Percentiles rank a stretch among this genome's conserved stretches.
phyloP scores from a whole-genome alignment of 352 stramenopile genomes.

The Globisporangium nodosum region DNA sequence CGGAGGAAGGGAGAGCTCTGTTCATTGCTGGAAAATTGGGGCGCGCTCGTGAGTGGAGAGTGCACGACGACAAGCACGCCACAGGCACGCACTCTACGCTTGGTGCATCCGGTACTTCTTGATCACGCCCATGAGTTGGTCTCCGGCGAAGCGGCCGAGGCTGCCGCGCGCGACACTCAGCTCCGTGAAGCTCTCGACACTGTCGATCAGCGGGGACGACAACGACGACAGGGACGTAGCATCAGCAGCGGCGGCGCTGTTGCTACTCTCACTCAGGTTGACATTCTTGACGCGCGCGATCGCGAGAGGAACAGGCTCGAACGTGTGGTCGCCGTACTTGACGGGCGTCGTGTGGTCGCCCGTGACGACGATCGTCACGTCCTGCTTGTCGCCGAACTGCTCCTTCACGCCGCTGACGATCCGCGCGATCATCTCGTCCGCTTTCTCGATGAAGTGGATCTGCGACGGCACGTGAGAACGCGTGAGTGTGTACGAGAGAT shows the following conservation, averaged over 20 bases:
- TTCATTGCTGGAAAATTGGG: neutral
- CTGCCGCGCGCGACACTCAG: conserved; percentile 54
- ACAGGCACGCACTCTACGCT: conserved; percentile 18
- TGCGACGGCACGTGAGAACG: conserved; percentile 1
- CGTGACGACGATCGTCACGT: conserved; percentile 82
- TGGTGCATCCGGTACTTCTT: conserved; percentile 62
- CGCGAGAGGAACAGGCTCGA: conserved; percentile 80
- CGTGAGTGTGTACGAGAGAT: neutral
- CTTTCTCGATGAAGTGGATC: conserved; percentile 78
- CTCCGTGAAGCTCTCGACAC: conserved; percentile 60
- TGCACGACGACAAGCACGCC: neutral
- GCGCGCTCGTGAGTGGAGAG: neutral
- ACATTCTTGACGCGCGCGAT: conserved; percentile 51
- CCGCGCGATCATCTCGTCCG: conserved; percentile 73
- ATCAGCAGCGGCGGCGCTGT: neutral
- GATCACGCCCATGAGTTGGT: conserved; percentile 82
- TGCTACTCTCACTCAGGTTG: conserved; percentile 16
- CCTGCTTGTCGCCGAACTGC: conserved; percentile 24
- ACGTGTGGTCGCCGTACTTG: conserved; percentile 84
- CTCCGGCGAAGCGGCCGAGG: conserved; percentile 75
- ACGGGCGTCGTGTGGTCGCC: conserved; percentile 85
- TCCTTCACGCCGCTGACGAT: conserved; percentile 51
- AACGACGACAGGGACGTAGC: too few relatives aligned
- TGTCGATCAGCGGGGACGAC: conserved; percentile 33
- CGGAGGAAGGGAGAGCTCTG: neutral